A percentile compares a stretch with the other conserved stretches of the same genome.
Evolutionary conservation across 2,329 filamentous ascomycete species (phyloP).

Genomic region (Penicillium sp.): DNA sequence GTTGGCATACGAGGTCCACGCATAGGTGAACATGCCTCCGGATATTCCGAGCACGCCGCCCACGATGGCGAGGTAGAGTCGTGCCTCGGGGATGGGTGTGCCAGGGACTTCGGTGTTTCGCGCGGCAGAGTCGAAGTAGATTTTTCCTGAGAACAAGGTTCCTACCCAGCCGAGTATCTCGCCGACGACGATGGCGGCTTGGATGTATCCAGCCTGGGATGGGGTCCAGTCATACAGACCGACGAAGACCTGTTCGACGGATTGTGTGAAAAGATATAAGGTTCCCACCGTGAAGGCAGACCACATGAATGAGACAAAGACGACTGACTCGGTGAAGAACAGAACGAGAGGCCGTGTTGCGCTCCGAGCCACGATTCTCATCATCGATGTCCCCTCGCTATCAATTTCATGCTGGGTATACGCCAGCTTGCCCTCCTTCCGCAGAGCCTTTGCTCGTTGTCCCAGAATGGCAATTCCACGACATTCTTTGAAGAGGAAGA

Average conservation of each 20-base stretch:
- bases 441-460: slow-evolving; percentile 43
- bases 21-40: slow-evolving; percentile 47
- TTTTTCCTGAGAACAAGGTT: slow-evolving; percentile 38
- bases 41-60: slow-evolving; percentile 43
- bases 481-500: slow-evolving; percentile 50
- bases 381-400: slow-evolving; percentile 35
- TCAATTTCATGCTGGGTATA: slow-evolving; percentile 45
- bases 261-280: slow-evolving; percentile 52
- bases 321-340: slow-evolving; percentile 52
- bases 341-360: slow-evolving; percentile 46
- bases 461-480: slow-evolving; percentile 50
- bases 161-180: slow-evolving; percentile 48
- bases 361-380: slow-evolving; percentile 41
- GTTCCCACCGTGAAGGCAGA: slow-evolving; percentile 53
- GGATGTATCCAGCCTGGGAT: slow-evolving; percentile 46
- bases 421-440: slow-evolving; percentile 38
- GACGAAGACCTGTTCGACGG: slow-evolving; percentile 51
- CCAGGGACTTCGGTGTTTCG: slow-evolving; percentile 49
- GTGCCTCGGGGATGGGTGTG: slow-evolving; percentile 51
- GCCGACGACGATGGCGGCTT: slow-evolving; percentile 51
- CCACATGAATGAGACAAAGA: slow-evolving; percentile 53
- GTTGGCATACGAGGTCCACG: slow-evolving; percentile 42
- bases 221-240: slow-evolving; percentile 38
- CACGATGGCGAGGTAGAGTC: slow-evolving; percentile 51
- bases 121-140: slow-evolving; percentile 40